A percentile compares a stretch with the other conserved stretches of the same genome.
Conservation (phyloP, 768 basidiomycete genomes). For the Neoboletus magnificus region DNA sequence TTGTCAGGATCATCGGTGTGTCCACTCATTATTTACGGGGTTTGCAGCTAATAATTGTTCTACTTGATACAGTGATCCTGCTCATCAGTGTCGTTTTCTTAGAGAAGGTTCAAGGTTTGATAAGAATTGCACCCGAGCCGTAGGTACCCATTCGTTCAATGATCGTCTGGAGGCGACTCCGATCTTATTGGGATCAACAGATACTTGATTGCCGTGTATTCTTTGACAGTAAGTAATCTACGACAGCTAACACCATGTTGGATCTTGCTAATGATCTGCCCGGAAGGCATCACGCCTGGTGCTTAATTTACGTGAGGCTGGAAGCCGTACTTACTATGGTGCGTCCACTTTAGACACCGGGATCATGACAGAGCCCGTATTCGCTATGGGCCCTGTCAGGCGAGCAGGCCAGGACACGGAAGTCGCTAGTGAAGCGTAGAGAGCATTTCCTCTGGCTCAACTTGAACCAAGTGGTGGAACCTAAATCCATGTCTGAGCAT, state of each 20-base stretch:
- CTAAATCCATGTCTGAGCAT: background rate
- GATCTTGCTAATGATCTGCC: background rate
- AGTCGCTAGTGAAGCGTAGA: background rate
- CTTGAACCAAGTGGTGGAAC: too few species aligned
- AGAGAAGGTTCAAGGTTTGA: too few species aligned
- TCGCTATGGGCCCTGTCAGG: background rate
- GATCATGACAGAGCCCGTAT: background rate
- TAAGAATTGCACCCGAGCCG: background rate
- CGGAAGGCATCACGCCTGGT: background rate
- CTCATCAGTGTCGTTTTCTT: background rate
- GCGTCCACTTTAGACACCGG: background rate
- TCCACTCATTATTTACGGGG: background rate
- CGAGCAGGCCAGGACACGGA: background rate
- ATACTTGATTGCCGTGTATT: background rate
- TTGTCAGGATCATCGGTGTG: background rate
- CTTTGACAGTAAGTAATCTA: background rate
- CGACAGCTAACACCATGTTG: background rate
- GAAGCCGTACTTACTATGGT: background rate
- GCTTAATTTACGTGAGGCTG: background rate
- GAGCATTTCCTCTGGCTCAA: background rate
- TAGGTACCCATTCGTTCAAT: background rate
- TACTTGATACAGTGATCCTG: background rate
- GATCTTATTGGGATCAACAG: background rate
- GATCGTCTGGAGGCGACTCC: background rate
- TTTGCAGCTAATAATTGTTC: background rate